Base-by-base conservation (phyloP, 192 early-diverging fungal genomes). In the Linnemannia exigua region DNA sequence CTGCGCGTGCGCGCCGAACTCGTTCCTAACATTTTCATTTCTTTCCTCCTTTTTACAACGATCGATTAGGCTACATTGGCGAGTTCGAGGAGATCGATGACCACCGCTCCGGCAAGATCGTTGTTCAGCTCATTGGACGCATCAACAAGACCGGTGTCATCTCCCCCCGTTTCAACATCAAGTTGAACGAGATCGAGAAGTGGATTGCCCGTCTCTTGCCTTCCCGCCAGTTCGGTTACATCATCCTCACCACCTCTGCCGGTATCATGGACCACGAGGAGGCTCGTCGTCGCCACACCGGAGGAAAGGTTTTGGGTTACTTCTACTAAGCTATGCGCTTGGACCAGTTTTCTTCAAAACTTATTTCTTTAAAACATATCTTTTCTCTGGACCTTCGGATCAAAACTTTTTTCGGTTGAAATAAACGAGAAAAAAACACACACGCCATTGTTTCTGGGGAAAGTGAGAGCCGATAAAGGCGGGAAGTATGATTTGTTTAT, bases 251-350 rank as follows among this genome's bases (percentile, higher is more conserved):
- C 90, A 96, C 97, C 88, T 96, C 96, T 68, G 92, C 95, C 79
- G 98, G 98, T 91, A 98, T 99, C 91, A 99, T 99, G 96, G 98
- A 99, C 93, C 97, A 99, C 92, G 96, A 97, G 88, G 97, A 99
- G 93, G 97, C 97, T 77, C 95, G 97, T 95, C 92, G 95, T 79
- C 97, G 97, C 92, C 96, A 97, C 90, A 92, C 95, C 89, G 98
- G 97, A 94, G 98, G 98, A 82, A 98, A 98, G 94, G 95, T 99
- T 91, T 94, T 99, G 79, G 97, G 80, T 82, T 82, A 82, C 80
- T 82, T 82, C 80, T 82, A 82, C 74, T 82, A 82, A 82, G 67
- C 79, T 41, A 31, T 46, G 28, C 36, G 52, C 69, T 47, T 66
- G 46, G 17, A 28, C 25, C 28, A 63, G 58, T 79, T 35, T 31